Base-by-base conservation (phyloP, 441 rosid species). In the Gossypium laxum region DNA sequence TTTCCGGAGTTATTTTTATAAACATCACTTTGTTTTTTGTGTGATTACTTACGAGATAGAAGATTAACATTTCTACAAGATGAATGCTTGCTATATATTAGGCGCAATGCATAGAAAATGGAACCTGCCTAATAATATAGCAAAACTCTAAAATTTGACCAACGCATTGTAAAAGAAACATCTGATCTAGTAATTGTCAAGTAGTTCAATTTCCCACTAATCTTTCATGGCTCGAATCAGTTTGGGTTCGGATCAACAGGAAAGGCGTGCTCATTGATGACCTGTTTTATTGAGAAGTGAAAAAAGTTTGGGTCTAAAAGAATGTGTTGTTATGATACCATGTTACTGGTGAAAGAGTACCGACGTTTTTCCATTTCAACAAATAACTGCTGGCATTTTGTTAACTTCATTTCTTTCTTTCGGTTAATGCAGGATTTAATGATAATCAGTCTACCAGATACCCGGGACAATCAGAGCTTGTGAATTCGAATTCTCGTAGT, bases 381-480 rank as follows among this genome's bases (percentile, higher is more conserved):
- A 8, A 47, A 17, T 26, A 2, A 26, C 47, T 11, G 51, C 14
- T 47, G 59, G 19, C 51, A 32, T 55, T 32, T 54, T 2, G 19
- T 0, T 69, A 34, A 38, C 22, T 30, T n/a, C 51, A 10, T 47
- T 65, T 15, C 4, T 64, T 34, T 19, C 57, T 59, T 57, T 69
- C 71, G 62, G 64, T 54, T 32, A 61, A 45, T 68, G 66, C 87
- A 86, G 98, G 94, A 62, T 88, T 82, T 75, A 82, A 82, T 83
- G 92, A 86, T 45, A 77, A 80, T 75, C 66, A 76, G 73, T 81
- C 72, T 34, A 32, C 77, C 4, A 81, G 89, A 72, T 88, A 81
- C 85, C 73, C 91, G 45, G 67, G 75, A 32, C 89, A 77, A 70
- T 74, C 89, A 26, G 91, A 87, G 80, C 79, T 85, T 62, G 75